phyloP scores from a whole-genome alignment of 1,284 basidiomycete species.

The Heliocybe sulcata region DNA sequence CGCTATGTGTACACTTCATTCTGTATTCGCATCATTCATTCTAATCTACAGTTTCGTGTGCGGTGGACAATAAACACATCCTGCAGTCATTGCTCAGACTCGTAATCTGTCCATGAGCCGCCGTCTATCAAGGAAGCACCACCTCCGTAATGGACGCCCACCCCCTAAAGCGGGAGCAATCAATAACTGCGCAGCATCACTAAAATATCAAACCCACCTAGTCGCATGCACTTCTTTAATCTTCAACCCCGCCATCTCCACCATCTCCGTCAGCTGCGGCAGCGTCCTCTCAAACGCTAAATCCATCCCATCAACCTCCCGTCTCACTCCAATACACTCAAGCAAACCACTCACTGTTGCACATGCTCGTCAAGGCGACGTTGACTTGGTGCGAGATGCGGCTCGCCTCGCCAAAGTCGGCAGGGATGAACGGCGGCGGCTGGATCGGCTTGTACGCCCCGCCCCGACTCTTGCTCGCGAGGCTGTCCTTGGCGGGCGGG shows the following conservation, averaged over 20 bases:
- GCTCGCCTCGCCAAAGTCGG: conserved; percentile 26
- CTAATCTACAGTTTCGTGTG: no score
- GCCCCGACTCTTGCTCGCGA: conserved; percentile 14
- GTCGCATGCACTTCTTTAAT: conserved; percentile 22
- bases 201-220: not conserved
- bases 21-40: no score
- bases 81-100: no score
- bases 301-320: no score
- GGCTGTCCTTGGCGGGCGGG: conserved; percentile 20
- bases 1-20: no score
- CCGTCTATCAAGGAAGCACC: conserved; percentile 9
- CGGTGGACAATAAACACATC: no score
- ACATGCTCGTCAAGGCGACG: conserved; percentile 25
- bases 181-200: not conserved
- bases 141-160: conserved; percentile 30
- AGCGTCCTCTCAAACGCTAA: conserved; percentile 27
- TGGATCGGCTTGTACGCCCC: conserved; percentile 21
- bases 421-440: conserved; percentile 24
- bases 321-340: not conserved
- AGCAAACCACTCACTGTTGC: conserved; percentile 15
- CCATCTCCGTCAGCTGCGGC: conserved; percentile 21
- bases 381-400: conserved; percentile 28
- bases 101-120: no score
- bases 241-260: conserved; percentile 23
- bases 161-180: conserved; percentile 15